Evolutionary conservation across 306 rosid species (phyloP).

Genomic region (Acacia confusa): DNA sequence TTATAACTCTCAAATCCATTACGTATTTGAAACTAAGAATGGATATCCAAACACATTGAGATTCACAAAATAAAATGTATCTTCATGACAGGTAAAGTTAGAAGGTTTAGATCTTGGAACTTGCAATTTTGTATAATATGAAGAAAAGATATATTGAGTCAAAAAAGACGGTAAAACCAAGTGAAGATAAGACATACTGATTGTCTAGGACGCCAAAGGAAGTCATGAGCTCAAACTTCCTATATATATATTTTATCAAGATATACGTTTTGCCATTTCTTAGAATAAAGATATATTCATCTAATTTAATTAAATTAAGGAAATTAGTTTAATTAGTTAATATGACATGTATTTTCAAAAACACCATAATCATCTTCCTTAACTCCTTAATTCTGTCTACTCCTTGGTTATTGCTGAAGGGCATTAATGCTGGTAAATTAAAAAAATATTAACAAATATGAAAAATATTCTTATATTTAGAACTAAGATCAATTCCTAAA

Average conservation of each 20-base stretch:
- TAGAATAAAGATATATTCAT: neutral
- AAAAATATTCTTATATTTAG: no score
- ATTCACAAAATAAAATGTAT: neutral
- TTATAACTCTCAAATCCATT: neutral
- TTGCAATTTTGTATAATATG: neutral
- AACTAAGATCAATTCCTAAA: no score
- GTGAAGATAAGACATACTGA: neutral
- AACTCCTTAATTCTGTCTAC: no score
- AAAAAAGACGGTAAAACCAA: neutral
- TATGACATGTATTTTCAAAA: no score
- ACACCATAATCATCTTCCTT: no score
- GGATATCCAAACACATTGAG: neutral
- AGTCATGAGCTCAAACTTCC: slow-evolving; percentile 1
- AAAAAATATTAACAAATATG: no score
- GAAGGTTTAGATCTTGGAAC: slow-evolving; percentile 19
- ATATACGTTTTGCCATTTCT: neutral
- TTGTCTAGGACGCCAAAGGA: neutral
- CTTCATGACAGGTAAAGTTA: neutral
- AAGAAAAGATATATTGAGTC: neutral
- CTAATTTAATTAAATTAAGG: no score
- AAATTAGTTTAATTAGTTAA: no score
- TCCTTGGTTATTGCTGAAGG: no score
- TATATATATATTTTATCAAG: no score
- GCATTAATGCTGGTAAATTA: no score
- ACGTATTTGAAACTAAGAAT: slow-evolving; percentile 13